These are phyloP conservation scores for Aphanomyces stellatus DNA, from an alignment of 352 stramenopile genomes.

Conservation along the genomic window DNA sequence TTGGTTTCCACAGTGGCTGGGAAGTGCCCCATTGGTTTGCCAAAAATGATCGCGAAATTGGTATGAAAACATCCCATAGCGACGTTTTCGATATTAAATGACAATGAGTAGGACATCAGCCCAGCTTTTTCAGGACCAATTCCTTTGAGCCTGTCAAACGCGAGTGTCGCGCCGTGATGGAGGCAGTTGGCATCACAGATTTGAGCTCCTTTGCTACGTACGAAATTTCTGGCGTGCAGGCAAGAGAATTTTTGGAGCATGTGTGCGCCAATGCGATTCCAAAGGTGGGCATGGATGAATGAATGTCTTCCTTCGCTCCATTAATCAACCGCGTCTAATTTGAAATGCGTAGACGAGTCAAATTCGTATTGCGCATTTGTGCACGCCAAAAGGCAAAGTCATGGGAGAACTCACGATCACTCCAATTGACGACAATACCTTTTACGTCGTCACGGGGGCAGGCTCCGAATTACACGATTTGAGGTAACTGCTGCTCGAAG, in stretches of 20 bases:
- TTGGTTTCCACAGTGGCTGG: constrained; percentile 14
- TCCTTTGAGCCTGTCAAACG: constrained; percentile 3
- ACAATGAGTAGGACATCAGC: constrained; percentile 4
- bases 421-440: not conserved
- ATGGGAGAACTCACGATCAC: constrained; percentile 17
- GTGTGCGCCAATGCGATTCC: constrained; percentile 11
- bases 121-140: constrained; percentile 12
- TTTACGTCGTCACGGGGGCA: constrained; percentile 19
- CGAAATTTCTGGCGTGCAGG: not conserved
- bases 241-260: constrained; percentile 9
- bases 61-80: not conserved
- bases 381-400: constrained; percentile 11
- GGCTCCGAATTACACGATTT: constrained; percentile 17
- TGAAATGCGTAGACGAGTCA: constrained; percentile 3
- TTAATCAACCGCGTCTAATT: not conserved
- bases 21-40: constrained; percentile 20
- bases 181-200: constrained; percentile 13
- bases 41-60: not conserved
- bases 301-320: not conserved
- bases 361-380: constrained; percentile 16
- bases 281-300: not conserved
- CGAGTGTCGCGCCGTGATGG: constrained; percentile 14
- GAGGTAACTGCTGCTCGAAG: not conserved
- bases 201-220: constrained; percentile 18
- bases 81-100: not conserved